A percentile compares a stretch with the other conserved stretches of the same genome.
Conservation (phyloP, 208 protist genomes). For the Leishmania aethiopica region DNA sequence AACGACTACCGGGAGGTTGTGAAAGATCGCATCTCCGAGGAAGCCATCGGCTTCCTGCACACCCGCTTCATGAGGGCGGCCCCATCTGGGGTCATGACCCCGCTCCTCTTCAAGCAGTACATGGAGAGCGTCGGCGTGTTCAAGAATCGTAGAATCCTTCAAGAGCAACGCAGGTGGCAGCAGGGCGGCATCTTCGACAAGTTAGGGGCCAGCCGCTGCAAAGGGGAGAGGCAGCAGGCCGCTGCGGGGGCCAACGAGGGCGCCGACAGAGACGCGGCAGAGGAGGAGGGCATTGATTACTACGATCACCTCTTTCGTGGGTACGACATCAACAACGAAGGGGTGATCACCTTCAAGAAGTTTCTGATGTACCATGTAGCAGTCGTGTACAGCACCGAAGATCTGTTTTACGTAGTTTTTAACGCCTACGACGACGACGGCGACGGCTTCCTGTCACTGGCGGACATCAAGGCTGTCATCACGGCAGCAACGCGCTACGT, state of each 20-base stretch:
- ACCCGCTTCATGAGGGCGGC: slow-evolving; percentile 78
- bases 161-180: slow-evolving; percentile 24
- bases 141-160: slow-evolving; percentile 63
- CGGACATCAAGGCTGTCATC: slow-evolving; percentile 88
- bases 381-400: slow-evolving; percentile 88
- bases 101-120: slow-evolving; percentile 78
- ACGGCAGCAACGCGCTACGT: slow-evolving; percentile 90
- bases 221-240: background rate
- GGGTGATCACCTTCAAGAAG: slow-evolving; percentile 90
- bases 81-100: slow-evolving; percentile 76
- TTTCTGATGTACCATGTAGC: slow-evolving; percentile 90
- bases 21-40: slow-evolving; percentile 81
- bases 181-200: slow-evolving; percentile 10
- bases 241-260: background rate
- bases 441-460: slow-evolving; percentile 84
- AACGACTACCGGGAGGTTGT: slow-evolving; percentile 84
- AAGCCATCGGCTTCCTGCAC: slow-evolving; percentile 84
- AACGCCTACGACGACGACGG: slow-evolving; percentile 93
- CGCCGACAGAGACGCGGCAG: background rate
- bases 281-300: slow-evolving; percentile 47
- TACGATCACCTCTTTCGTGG: slow-evolving; percentile 88
- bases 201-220: background rate
- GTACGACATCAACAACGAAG: slow-evolving; percentile 86
- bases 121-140: slow-evolving; percentile 82
- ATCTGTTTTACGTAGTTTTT: slow-evolving; percentile 91